Evolutionary conservation across 1,284 basidiomycete genomes (phyloP).

Genomic region (Heterobasidion irregulare): DNA sequence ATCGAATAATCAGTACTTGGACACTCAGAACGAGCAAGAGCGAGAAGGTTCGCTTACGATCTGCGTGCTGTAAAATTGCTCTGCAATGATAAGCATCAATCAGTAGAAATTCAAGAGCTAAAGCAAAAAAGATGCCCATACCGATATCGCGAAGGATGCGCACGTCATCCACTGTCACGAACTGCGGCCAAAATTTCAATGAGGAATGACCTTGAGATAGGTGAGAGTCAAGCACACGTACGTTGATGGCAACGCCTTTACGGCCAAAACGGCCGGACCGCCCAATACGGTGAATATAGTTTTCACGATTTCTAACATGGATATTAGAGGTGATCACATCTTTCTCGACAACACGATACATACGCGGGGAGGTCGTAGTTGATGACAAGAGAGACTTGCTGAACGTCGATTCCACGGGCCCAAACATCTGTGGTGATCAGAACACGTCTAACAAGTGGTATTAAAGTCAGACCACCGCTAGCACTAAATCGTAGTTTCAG

Average conservation of each 20-base stretch:
- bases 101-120: conserved; percentile 10
- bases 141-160: conserved; percentile 87
- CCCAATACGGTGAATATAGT: conserved; percentile 98
- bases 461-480: background rate
- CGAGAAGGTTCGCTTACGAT: conserved; percentile 44
- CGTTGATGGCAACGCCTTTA: conserved; percentile 90
- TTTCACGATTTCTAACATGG: conserved; percentile 81
- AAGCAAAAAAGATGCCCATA: conserved; percentile 26
- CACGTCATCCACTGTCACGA: conserved; percentile 87
- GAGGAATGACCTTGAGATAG: background rate
- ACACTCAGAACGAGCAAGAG: conserved; percentile 6
- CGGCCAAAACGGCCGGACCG: conserved; percentile 92
- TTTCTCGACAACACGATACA: conserved; percentile 16
- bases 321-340: background rate
- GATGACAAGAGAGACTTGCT: conserved; percentile 97
- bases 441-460: conserved; percentile 56
- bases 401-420: conserved; percentile 98
- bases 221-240: conserved; percentile 25
- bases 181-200: conserved; percentile 37
- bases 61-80: conserved; percentile 85
- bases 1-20: conserved; percentile 10
- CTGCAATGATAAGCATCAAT: conserved; percentile 25
- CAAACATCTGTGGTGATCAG: conserved; percentile 97
- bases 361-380: conserved; percentile 96
- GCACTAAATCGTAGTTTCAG: background rate